Base-by-base conservation (phyloP, 2,329 filamentous ascomycete species). In the Colletotrichum sublineola region DNA sequence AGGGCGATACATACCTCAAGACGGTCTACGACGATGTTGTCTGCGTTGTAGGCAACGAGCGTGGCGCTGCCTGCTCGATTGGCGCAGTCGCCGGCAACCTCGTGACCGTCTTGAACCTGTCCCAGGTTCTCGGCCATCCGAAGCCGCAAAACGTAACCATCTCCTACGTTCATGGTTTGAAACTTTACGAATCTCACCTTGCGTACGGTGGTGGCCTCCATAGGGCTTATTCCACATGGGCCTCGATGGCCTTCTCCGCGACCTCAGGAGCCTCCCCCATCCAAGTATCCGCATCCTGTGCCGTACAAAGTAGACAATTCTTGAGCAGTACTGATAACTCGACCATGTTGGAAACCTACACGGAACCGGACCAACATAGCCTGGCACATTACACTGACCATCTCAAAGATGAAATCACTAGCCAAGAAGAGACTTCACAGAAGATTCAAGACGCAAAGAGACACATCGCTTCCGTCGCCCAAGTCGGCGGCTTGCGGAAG, bases 11-110 rank as follows among this genome's bases (percentile, higher is more conserved):
- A 1, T 48, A 29, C 5, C 7, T 72, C 24, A 55, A 64, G 9
- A 72, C 65, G 8, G 69, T 69, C 24, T 72, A 63, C 31, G 60
- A 69, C 36, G 61, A 70, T 20, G 36, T 72, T 14, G 60, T 72
- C 7, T 72, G 69, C 33, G 38, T 70, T 31, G 24, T 72, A 2
- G 29, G 31, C 8, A 63, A 53, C 38, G 40, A 52, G 24, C 29
- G 5, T 6, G 44, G 46, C 14, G 40, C 48, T n/a, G 20, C 4
- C 24, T 72, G 69, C n/a, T 36, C 53, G n/a, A 64, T 72, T 42
- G 58, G 38, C 9, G 46, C 65, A 29, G 52, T 72, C 8, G 65
- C 65, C 8, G 66, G 69, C 31, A 64, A 70, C 46, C 31, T 72
- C 5, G 5, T 70, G 33, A 61, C 66, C 14, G 44, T 70, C 33